Evolutionary conservation across 169 alveolate species (phyloP).

Genomic region (Perkinsus marinus): DNA sequence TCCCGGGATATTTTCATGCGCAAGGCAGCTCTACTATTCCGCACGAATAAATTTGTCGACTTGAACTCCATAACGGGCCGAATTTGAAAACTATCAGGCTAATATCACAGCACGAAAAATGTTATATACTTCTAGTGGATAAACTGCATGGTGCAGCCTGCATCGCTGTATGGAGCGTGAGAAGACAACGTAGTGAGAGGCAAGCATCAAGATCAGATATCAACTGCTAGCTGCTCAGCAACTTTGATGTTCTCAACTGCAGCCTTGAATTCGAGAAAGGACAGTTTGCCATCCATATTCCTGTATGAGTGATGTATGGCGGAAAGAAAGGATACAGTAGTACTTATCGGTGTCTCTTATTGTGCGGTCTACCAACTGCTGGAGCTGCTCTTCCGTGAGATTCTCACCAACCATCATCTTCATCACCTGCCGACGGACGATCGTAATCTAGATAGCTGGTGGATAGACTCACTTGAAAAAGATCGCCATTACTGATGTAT

Average conservation of each 20-base stretch:
- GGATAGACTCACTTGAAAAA: slow-evolving; percentile 37
- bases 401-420: slow-evolving; percentile 81
- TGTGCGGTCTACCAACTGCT: slow-evolving; percentile 72
- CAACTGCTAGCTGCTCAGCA: neutral
- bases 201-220: neutral
- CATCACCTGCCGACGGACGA: slow-evolving; percentile 16
- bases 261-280: neutral
- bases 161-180: neutral
- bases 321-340: neutral
- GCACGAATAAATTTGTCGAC: no score
- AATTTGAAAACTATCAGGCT: no score
- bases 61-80: no score
- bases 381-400: slow-evolving; percentile 61
- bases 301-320: neutral
- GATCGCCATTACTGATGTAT: slow-evolving; percentile 73
- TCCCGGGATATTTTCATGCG: no score
- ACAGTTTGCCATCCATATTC: neutral
- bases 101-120: neutral
- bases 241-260: neutral
- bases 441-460: neutral
- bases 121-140: neutral
- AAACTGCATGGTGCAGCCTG: neutral
- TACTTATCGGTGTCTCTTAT: slow-evolving; percentile 67
- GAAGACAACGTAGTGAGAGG: neutral
- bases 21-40: no score